A percentile compares a stretch with the other conserved stretches of the same genome.
These are phyloP conservation scores for Xylariaceae sp. DNA, from an alignment of 2,329 filamentous ascomycete genomes.

Conservation along the genomic window DNA sequence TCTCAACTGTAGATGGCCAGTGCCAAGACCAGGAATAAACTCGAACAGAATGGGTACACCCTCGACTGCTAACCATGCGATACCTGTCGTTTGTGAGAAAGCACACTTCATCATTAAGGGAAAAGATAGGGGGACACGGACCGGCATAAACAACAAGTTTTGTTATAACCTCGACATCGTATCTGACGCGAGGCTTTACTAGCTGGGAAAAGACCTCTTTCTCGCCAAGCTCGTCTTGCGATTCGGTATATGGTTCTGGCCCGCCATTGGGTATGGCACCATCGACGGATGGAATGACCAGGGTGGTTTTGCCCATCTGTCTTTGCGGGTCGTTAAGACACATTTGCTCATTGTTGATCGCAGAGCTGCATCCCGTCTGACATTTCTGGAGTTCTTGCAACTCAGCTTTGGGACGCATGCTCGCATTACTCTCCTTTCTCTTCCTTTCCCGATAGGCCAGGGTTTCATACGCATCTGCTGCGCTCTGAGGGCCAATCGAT, in stretches of 20 bases:
- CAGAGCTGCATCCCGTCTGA: conserved; percentile 24
- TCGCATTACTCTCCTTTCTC: conserved; percentile 50
- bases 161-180: conserved; percentile 98
- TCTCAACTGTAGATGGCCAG: conserved; percentile 26
- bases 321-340: conserved; percentile 58
- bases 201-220: conserved; percentile 78
- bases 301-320: conserved; percentile 65
- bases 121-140: conserved; percentile 38
- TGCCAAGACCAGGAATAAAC: conserved; percentile 36
- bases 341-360: conserved; percentile 21
- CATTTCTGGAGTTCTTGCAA: conserved; percentile 38
- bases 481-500: conserved; percentile 89
- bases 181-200: conserved; percentile 81
- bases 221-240: conserved; percentile 55
- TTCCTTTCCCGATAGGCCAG: conserved; percentile 77
- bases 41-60: conserved; percentile 40
- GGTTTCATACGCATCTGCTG: conserved; percentile 93
- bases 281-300: conserved; percentile 35
- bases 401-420: conserved; percentile 41
- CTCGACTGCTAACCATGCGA: conserved; percentile 37
- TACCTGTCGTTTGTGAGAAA: conserved; percentile 23
- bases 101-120: not conserved
- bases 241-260: conserved; percentile 36
- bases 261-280: conserved; percentile 34
- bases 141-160: conserved; percentile 93